phyloP scores from a whole-genome alignment of 2,329 filamentous ascomycete genomes.

The Ophiobolus disseminans region DNA sequence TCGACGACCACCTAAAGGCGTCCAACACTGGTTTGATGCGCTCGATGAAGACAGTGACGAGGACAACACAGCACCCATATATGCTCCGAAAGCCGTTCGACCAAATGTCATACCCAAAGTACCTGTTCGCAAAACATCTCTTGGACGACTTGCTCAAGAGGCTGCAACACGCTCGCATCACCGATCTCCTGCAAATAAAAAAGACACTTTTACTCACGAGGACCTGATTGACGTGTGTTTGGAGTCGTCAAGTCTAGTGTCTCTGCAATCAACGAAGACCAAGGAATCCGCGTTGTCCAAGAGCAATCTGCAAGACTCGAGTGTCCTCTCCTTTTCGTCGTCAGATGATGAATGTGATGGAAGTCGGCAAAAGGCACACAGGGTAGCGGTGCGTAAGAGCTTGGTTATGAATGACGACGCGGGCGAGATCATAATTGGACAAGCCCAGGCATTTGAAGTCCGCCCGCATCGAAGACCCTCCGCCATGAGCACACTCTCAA shows the following conservation, averaged over 20 bases:
- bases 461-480: conserved; percentile 35
- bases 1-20: conserved; percentile 56
- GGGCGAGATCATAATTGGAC: conserved; percentile 46
- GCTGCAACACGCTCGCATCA: conserved; percentile 21
- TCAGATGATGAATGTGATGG: conserved; percentile 47
- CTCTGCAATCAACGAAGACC: conserved; percentile 37
- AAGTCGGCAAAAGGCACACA: conserved; percentile 12
- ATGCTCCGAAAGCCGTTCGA: conserved; percentile 20
- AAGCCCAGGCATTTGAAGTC: conserved; percentile 48
- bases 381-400: conserved; percentile 39
- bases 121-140: conserved; percentile 28
- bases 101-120: conserved; percentile 12
- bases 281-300: conserved; percentile 43
- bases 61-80: conserved; percentile 13
- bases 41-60: conserved; percentile 51
- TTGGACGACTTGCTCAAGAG: conserved; percentile 21
- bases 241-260: conserved; percentile 40
- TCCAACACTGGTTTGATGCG: conserved; percentile 60
- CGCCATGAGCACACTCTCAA: conserved; percentile 42
- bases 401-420: conserved; percentile 42
- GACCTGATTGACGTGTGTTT: conserved; percentile 31
- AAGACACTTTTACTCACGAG: conserved; percentile 30
- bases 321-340: conserved; percentile 50
- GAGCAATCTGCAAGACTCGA: conserved; percentile 47
- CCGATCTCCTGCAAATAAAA: conserved; percentile 17